Evolutionary conservation across 2,329 filamentous ascomycete genomes (phyloP), one percentile per base, ranked within the genome.

Genomic region (Venturia asperata): DNA sequence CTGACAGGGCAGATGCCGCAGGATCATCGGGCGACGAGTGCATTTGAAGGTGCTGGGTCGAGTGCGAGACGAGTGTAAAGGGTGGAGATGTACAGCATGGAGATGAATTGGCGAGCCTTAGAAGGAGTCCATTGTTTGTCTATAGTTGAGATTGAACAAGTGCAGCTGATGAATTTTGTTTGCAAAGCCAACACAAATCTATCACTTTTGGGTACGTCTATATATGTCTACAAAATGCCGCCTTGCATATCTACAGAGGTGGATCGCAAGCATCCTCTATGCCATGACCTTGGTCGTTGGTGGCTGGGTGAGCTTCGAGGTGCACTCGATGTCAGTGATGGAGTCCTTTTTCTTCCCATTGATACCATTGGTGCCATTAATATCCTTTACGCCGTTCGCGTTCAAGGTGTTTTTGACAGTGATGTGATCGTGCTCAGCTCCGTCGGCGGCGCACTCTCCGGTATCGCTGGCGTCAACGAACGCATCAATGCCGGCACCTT

Each of bases 381-480:
- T 45, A 17, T 45, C 56, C 19, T 61, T 61, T 10, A 39, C 24
- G 60, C 60, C 60, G 3, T 61, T 61, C 1, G 6, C 42, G 15
- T 61, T 61, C 39, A 61, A 9, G 6, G n/a, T 13, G 5, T 45
- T 45, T 21, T 61, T 61, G 60, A 27, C 37, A 15, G 30, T 21
- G 39, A 61, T 11, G 34, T 45, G 21, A 13, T 61, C 42, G 15
- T 45, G 39, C 30, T 61, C 37, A 6, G 37, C 39, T 15, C 45
- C 21, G 19, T 37, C 34, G 71, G 70, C 81, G 81, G 67, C 80
- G 9, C 80, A 82, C 72, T 82, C 82, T 0, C 87, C 87, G 60
- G 86, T 90, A 69, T 90, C 88, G 66, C 83, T 86, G 1, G 83
- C 77, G 71, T 90, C 88, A 9, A 90, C 87, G 66, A 83, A 89